These are phyloP conservation scores for Rubia peregrina DNA, from an alignment of 305 asterid genomes.

Conservation along the genomic window DNA sequence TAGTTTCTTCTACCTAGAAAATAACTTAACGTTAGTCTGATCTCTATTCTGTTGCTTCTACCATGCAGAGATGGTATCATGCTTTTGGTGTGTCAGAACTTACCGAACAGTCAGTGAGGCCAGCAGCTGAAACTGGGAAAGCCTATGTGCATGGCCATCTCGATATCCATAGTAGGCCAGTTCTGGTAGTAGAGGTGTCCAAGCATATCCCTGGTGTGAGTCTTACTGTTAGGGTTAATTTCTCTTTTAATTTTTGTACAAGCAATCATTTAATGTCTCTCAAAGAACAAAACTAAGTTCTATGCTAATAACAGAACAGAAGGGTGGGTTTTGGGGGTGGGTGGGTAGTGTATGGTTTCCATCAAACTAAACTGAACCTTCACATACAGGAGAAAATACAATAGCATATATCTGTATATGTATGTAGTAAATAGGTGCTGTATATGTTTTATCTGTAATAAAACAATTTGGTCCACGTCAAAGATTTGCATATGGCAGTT, in stretches of 20 bases:
- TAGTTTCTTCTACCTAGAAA: not conserved
- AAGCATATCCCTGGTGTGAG: slow-evolving; percentile 87
- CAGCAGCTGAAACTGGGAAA: slow-evolving; percentile 58
- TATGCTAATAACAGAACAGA: too few relatives aligned
- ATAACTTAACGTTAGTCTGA: not conserved
- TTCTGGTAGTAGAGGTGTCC: slow-evolving; percentile 59
- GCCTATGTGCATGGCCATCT: slow-evolving; percentile 58
- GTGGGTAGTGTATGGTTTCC: not conserved
- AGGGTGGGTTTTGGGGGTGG: too few relatives aligned
- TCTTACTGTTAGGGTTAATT: slow-evolving; percentile 2
- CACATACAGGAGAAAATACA: not conserved
- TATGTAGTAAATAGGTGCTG: not conserved
- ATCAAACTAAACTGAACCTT: not conserved
- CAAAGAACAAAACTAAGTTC: not conserved
- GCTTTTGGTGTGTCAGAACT: slow-evolving; percentile 75
- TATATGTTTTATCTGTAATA: not conserved
- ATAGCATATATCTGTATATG: not conserved
- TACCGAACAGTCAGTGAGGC: slow-evolving; percentile 59
- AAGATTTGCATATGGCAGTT: not conserved
- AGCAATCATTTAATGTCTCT: not conserved
- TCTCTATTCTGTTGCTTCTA: not conserved
- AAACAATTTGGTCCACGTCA: not conserved
- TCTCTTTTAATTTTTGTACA: not conserved
- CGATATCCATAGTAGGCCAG: slow-evolving; percentile 58
- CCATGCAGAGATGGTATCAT: slow-evolving; percentile 59